Evolutionary conservation across 139 green algal species (phyloP), one percentile per base, ranked within the genome.

Genomic region (Chlorella ohadii): DNA sequence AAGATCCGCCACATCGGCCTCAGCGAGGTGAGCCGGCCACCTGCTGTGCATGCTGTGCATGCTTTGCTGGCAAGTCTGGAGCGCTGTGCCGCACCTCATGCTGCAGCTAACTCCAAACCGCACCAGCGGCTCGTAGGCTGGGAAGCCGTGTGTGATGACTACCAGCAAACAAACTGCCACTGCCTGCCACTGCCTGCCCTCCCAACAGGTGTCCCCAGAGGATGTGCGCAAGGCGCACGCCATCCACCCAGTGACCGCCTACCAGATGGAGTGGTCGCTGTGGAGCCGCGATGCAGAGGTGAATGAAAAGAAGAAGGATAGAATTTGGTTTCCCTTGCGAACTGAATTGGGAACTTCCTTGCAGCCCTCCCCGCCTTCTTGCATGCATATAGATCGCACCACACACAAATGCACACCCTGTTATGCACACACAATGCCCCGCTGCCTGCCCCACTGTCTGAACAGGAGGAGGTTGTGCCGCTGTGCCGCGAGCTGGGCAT

Each of bases 1-100:
- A 97, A 96, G 87, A 84, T 96, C 36, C 91, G 88, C 81, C 91
- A 95, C 85, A 86, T 96, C 23, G 94, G 94, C 2, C 56, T 97
- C 23, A 92, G 82, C 31, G 94, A 97, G 90, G 47, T 61, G 55
- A 33, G 74, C 15, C 12, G 33, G 23, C 57, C 57, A 6, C 9
- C 61, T 38, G 20, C 33, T 34, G n/a, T 11, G 28, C 17, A 3
- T 36, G 4, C 28, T 31, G 13, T 0, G 11, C 63, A 68, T 51
- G 33, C 23, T 2, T 33, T 67, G 1, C 59, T 23, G 3, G 27
- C 27, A 3, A 6, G 4, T 0, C 31, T 36, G 63, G 9, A 38
- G 63, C 3, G 9, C 63, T 68, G 63, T 38, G 1, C 3, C 38
- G 28, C 27, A 15, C 5, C 1, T 3, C 28, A 31, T 68, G 63